A percentile compares a stretch with the other conserved stretches of the same genome.
Evolutionary conservation across 2,329 filamentous ascomycete species (phyloP).

Genomic region (Thyridium curvatum): DNA sequence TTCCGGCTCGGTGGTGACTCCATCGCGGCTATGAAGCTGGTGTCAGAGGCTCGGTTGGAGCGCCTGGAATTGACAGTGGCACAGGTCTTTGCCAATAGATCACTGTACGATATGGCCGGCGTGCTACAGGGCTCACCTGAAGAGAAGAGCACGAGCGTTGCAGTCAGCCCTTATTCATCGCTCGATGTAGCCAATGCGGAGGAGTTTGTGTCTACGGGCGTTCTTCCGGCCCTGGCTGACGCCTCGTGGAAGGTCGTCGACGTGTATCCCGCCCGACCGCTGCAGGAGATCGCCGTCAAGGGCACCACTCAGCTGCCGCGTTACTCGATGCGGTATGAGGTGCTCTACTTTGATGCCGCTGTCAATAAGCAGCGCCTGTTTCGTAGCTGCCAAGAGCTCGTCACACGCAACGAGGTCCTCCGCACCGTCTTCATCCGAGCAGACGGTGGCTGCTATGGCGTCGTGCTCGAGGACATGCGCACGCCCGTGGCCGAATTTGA

Average conservation of each 20-base stretch:
- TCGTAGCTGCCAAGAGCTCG: constrained; percentile 45
- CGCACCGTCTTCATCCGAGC: constrained; percentile 58
- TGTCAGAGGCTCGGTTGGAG: constrained; percentile 30
- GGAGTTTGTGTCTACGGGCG: constrained; percentile 36
- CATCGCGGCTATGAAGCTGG: constrained; percentile 41
- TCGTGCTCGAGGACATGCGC: constrained; percentile 49
- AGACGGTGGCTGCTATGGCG: constrained; percentile 43
- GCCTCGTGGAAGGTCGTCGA: constrained; percentile 45
- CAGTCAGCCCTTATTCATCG: constrained; percentile 43
- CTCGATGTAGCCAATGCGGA: constrained; percentile 32
- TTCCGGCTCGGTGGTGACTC: constrained; percentile 43
- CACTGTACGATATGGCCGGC: constrained; percentile 14
- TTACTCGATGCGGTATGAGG: constrained; percentile 57
- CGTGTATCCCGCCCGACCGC: constrained; percentile 50
- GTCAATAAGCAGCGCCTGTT: constrained; percentile 44
- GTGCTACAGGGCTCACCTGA: constrained; percentile 7
- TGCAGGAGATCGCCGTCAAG: constrained; percentile 53
- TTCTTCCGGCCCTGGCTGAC: constrained; percentile 45
- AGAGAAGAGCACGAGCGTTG: constrained; percentile 1
- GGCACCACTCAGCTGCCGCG: constrained; percentile 52
- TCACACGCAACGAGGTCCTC: constrained; percentile 56
- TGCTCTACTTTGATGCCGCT: constrained; percentile 51
- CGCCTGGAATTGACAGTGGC: constrained; percentile 34
- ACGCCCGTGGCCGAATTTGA: constrained; percentile 45
- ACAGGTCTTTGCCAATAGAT: constrained; percentile 31